phyloP scores from a whole-genome alignment of 805 yeast genomes.

The Pichia deserticola region DNA sequence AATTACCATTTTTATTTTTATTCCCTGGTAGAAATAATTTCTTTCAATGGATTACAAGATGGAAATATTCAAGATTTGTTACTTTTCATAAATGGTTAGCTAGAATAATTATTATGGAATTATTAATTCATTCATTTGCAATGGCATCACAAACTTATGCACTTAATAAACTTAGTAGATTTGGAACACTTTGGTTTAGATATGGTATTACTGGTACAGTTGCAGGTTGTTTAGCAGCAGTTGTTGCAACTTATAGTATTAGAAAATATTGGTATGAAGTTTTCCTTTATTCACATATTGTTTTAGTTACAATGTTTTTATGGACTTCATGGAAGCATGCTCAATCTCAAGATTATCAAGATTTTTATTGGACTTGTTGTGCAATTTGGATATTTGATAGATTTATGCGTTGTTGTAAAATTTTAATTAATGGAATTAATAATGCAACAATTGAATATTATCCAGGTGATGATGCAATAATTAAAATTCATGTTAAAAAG shows the following conservation, averaged over 20 bases:
- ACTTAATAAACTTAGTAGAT: constrained; percentile 20
- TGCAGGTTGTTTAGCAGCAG: neutral
- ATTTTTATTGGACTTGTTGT: constrained; percentile 30
- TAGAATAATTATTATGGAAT: constrained; percentile 33
- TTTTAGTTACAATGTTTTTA: constrained; percentile 45
- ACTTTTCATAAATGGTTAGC: constrained; percentile 53
- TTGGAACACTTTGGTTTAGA: constrained; percentile 22
- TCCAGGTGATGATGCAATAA: constrained; percentile 38
- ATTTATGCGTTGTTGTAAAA: constrained; percentile 35
- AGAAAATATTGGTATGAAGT: constrained; percentile 54
- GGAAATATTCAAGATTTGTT: constrained; percentile 49
- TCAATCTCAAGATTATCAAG: constrained; percentile 25
- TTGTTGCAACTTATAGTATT: constrained; percentile 27
- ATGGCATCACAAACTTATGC: constrained; percentile 22
- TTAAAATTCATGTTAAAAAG: constrained; percentile 39
- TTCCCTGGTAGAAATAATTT: constrained; percentile 61
- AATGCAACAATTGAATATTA: constrained; percentile 26
- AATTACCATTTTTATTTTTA: constrained; percentile 43
- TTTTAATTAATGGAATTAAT: constrained; percentile 31
- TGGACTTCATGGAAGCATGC: constrained; percentile 56
- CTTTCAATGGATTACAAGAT: constrained; percentile 50
- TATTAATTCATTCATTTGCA: constrained; percentile 38
- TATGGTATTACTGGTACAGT: constrained; percentile 33
- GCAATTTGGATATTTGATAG: constrained; percentile 53
- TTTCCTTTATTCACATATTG: constrained; percentile 51